phyloP scores from a whole-genome alignment of 257 asterid genomes.

The Fraxinus excelsior region DNA sequence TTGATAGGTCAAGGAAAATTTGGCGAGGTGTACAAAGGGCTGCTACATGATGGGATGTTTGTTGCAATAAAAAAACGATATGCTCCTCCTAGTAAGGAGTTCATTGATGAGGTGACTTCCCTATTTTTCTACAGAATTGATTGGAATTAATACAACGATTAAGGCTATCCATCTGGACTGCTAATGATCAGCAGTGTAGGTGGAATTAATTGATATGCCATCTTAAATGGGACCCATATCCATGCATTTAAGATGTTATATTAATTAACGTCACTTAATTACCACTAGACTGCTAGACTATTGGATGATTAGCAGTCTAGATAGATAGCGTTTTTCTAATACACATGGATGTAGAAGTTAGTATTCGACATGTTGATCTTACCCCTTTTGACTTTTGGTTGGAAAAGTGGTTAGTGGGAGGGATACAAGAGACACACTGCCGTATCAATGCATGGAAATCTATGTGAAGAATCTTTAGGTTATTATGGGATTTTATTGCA shows the following conservation, averaged over 20 bases:
- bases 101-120: conserved; percentile 65
- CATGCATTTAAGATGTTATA: too few species aligned
- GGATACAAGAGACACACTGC: neutral
- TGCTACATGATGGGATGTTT: conserved; percentile 87
- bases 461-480: neutral
- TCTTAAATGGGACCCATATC: too few species aligned
- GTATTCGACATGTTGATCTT: neutral
- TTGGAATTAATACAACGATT: neutral
- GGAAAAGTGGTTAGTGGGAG: neutral
- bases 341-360: too few species aligned
- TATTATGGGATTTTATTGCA: neutral
- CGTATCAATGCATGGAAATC: neutral
- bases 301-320: too few species aligned
- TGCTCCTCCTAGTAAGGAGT: conserved; percentile 65
- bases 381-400: conserved; percentile 1
- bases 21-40: conserved; percentile 90
- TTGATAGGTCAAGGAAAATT: conserved; percentile 88
- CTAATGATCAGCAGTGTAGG: too few species aligned
- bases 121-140: neutral
- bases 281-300: too few species aligned
- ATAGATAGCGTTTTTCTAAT: too few species aligned
- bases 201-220: too few species aligned
- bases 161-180: conserved; percentile 9
- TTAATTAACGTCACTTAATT: too few species aligned
- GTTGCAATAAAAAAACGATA: conserved; percentile 78